Evolutionary conservation across 2,329 filamentous ascomycete species (phyloP).

Genomic region (Fusarium sp.): DNA sequence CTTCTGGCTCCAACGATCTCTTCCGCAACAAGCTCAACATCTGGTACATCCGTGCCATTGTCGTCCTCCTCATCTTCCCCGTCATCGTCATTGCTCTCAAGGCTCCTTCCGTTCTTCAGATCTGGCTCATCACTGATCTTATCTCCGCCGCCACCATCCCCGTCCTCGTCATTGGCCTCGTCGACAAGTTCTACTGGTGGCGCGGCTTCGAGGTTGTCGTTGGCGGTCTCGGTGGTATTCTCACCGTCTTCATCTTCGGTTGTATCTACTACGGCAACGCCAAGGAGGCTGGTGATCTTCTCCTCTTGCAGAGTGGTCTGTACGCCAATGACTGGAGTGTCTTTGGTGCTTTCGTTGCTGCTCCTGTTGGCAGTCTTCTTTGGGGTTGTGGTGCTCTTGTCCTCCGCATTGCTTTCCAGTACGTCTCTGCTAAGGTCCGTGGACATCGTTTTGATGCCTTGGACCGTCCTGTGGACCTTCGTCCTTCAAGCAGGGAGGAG

Average conservation of each 20-base stretch:
- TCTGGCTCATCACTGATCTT: constrained; percentile 85
- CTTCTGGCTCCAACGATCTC: constrained; percentile 84
- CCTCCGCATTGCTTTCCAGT: constrained; percentile 70
- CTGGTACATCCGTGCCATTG: constrained; percentile 75
- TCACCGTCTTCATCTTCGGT: constrained; percentile 85
- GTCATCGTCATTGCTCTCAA: constrained; percentile 79
- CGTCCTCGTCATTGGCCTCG: constrained; percentile 78
- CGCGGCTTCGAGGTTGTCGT: constrained; percentile 83
- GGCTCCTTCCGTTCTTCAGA: constrained; percentile 79
- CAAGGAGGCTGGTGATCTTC: constrained; percentile 70
- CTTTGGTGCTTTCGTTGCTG: constrained; percentile 85
- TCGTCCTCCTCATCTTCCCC: constrained; percentile 79
- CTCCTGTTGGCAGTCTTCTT: constrained; percentile 78
- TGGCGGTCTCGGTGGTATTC: constrained; percentile 79
- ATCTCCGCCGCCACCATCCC: constrained; percentile 82
- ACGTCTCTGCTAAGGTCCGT: constrained; percentile 63
- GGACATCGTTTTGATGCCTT: constrained; percentile 74
- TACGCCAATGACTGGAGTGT: constrained; percentile 83
- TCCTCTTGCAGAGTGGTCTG: constrained; percentile 78
- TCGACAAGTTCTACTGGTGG: constrained; percentile 78
- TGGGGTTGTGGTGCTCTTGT: constrained; percentile 74
- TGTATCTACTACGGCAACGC: constrained; percentile 80
- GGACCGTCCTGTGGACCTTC: constrained; percentile 61
- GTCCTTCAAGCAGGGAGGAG: constrained; percentile 45
- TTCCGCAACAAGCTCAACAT: constrained; percentile 85